Conservation (phyloP, 2,329 filamentous ascomycete species). For the Pseudocercospora vitis region DNA sequence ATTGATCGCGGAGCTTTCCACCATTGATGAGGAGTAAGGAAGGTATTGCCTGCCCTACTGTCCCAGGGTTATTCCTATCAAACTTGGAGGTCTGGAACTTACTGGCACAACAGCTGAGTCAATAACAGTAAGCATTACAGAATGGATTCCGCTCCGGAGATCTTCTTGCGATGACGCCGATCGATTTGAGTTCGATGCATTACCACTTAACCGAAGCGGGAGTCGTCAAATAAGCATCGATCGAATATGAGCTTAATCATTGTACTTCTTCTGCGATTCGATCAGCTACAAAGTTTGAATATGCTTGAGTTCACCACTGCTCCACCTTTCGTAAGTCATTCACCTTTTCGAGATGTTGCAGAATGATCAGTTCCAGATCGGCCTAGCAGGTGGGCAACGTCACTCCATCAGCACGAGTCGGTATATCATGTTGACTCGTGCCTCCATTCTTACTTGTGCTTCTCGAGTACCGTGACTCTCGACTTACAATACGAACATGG, state of each 20-base stretch:
- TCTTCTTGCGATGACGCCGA: not conserved
- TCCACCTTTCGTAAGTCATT: not conserved
- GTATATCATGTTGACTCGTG: not conserved
- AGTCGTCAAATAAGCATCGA: not conserved
- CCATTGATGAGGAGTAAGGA: too few species aligned
- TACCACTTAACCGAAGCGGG: not conserved
- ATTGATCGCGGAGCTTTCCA: too few species aligned
- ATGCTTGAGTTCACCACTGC: not conserved
- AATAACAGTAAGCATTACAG: too few species aligned
- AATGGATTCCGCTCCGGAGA: not conserved
- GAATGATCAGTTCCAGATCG: not conserved
- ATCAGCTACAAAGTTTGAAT: not conserved
- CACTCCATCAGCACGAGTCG: not conserved
- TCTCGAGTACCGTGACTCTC: not conserved
- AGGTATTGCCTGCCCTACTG: too few species aligned
- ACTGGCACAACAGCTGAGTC: too few species aligned
- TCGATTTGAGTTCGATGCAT: not conserved
- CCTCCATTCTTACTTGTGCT: not conserved
- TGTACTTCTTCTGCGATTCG: not conserved
- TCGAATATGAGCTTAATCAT: not conserved
- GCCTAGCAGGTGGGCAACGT: not conserved
- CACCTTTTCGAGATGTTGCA: not conserved
- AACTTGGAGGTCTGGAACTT: too few species aligned
- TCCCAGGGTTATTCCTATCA: too few species aligned
- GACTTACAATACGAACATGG: too few species aligned